Percentiles rank a stretch among this genome's conserved stretches.
These are phyloP conservation scores for Betula pendula DNA, from an alignment of 306 rosid genomes.

Conservation along the genomic window DNA sequence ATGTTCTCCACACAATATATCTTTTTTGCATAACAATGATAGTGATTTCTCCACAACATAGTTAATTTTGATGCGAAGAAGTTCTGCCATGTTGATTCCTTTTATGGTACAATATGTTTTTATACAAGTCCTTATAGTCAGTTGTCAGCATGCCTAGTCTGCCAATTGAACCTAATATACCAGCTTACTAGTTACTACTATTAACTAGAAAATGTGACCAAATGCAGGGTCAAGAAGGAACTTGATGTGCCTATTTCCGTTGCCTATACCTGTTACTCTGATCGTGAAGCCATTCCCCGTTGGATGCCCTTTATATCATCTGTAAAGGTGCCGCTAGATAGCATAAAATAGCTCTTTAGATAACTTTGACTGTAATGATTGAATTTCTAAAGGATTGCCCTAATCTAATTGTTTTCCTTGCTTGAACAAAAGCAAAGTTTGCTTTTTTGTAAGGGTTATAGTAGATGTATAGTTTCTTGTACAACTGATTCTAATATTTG, in stretches of 20 bases:
- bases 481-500: neutral
- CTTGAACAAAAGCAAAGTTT: conserved; percentile 7
- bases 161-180: neutral
- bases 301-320: conserved; percentile 98
- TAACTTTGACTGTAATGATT: conserved; percentile 1
- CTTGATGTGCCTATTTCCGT: conserved; percentile 76
- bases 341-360: conserved; percentile 8
- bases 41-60: neutral
- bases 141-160: conserved; percentile 11
- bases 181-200: conserved; percentile 6
- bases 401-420: conserved; percentile 1
- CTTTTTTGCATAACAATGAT: neutral
- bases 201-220: conserved; percentile 28
- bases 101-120: neutral
- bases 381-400: neutral
- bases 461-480: neutral
- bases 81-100: conserved; percentile 6
- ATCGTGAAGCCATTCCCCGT: conserved; percentile 85
- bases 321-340: conserved; percentile 55
- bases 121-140: neutral
- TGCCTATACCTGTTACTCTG: conserved; percentile 76
- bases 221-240: conserved; percentile 90
- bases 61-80: neutral
- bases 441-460: neutral
- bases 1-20: neutral